Evolutionary conservation across 768 basidiomycete genomes (phyloP), one percentile per base, ranked within the genome.

Genomic region (Kwoniella shandongensis): DNA sequence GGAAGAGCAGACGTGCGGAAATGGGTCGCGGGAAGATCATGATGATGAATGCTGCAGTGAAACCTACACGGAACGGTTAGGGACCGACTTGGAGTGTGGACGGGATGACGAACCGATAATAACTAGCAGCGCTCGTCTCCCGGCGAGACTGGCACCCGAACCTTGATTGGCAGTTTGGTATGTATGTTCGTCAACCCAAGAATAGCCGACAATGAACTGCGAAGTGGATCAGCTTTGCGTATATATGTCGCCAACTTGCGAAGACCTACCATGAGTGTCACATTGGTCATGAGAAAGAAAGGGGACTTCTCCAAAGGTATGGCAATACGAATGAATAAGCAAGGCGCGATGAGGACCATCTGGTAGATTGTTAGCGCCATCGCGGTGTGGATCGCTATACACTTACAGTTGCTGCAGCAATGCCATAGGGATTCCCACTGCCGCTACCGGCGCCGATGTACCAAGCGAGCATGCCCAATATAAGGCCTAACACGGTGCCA

Each of bases 161-260:
- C 85, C 85, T 1, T 81, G 78, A 51, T 81, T 81, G 15, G 78
- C 80, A 22, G 80, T 69, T 25, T 81, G 72, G 1, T 69, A 63
- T 2, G 81, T 61, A 63, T 85, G 81, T 2, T 79, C 80, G 58
- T 85, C 84, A 38, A 84, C 78, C 82, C 82, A 85, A 0, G 81
- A 80, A 65, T 84, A 85, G 0, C 84, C 84, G 1, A 83, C 72
- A 15, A 82, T 76, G 18, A 84, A 78, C 82, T 66, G 26, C 35
- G 22, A 44, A 18, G 51, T 12, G 2, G 35, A 59, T 32, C 32
- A 32, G 32, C 32, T 32, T 6, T 13, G 32, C 32, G 7, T 32
- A 6, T 6, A 32, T 32, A 6, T 6, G 32, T 32, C 7, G 13
- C 32, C 32, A 32, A 6, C 32, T 6, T 6, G n/a, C n/a, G n/a